Conservation (phyloP, 2,329 filamentous ascomycete genomes). For the Trichoderma breve region DNA sequence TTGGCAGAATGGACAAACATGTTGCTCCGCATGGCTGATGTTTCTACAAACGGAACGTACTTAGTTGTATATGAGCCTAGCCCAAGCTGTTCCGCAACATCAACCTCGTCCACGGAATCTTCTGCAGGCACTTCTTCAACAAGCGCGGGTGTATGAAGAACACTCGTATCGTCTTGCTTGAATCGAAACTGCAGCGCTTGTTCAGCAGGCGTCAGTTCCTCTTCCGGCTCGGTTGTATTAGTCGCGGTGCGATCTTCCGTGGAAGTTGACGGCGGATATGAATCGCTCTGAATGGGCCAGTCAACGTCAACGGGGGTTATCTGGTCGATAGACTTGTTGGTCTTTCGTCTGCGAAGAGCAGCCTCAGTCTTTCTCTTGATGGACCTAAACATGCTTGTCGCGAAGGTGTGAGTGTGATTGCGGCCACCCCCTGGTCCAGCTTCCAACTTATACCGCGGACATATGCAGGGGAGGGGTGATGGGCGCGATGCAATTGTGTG, state of each 20-base stretch:
- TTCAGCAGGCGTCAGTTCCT: not conserved
- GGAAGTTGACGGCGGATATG: not conserved
- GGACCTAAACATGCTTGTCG: conserved; percentile 28
- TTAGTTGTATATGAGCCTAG: conserved; percentile 19
- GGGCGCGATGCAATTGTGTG: not conserved
- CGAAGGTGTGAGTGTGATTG: conserved; percentile 5
- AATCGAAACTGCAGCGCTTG: not conserved
- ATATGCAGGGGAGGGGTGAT: conserved; percentile 2
- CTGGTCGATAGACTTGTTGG: conserved; percentile 9
- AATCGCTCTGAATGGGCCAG: conserved; percentile 20
- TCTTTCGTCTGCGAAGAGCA: conserved; percentile 25
- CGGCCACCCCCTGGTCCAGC: conserved; percentile 1
- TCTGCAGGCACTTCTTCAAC: not conserved
- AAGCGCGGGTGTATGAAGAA: not conserved
- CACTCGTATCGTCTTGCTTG: not conserved
- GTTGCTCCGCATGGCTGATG: conserved; percentile 28
- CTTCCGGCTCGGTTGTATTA: not conserved
- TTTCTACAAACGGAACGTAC: conserved; percentile 28
- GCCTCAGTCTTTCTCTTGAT: conserved; percentile 27
- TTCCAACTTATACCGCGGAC: conserved; percentile 4
- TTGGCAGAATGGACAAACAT: conserved; percentile 28
- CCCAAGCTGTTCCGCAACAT: not conserved
- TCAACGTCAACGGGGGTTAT: conserved; percentile 19
- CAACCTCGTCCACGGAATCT: not conserved
- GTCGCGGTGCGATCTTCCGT: not conserved